Evolutionary conservation across 352 stramenopile genomes (phyloP).

Genomic region (Phytophthora nicotianae): DNA sequence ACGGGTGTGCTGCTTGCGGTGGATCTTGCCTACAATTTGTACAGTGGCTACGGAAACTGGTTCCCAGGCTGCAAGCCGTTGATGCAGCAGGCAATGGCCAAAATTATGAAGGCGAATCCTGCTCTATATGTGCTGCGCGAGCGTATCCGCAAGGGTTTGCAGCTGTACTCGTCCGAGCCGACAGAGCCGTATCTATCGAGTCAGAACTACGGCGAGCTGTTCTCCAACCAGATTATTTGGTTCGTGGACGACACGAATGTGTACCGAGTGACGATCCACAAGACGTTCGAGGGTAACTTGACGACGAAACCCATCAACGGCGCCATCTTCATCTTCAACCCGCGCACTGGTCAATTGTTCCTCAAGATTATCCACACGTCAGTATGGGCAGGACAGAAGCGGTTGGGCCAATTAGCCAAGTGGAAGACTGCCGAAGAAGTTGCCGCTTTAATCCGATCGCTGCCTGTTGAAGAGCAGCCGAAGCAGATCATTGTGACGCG

Average conservation of each 20-base stretch:
- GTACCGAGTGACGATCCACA: slow-evolving; percentile 99
- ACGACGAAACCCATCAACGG: slow-evolving; percentile 99
- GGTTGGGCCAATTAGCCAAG: slow-evolving; percentile 98
- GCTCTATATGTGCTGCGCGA: slow-evolving; percentile 99
- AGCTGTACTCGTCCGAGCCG: slow-evolving; percentile 99
- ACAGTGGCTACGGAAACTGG: slow-evolving; percentile 99
- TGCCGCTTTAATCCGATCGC: slow-evolving; percentile 97
- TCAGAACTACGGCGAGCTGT: slow-evolving; percentile 99
- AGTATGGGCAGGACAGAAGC: slow-evolving; percentile 99
- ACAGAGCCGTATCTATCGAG: slow-evolving; percentile 99
- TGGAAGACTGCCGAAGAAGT: slow-evolving; percentile 99
- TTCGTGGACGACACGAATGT: slow-evolving; percentile 99
- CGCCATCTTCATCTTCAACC: slow-evolving; percentile 99
- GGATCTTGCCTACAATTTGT: slow-evolving; percentile 99
- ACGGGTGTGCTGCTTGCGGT: slow-evolving; percentile 98
- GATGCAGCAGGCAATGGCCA: slow-evolving; percentile 99
- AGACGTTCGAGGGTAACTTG: slow-evolving; percentile 99
- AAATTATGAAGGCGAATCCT: slow-evolving; percentile 99
- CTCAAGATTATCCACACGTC: slow-evolving; percentile 99
- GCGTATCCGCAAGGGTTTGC: slow-evolving; percentile 99
- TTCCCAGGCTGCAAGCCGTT: slow-evolving; percentile 99
- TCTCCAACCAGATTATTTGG: slow-evolving; percentile 99
- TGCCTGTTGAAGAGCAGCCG: slow-evolving; percentile 99
- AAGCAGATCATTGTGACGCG: slow-evolving; percentile 99
- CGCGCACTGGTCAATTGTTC: slow-evolving; percentile 98